Evolutionary conservation across 495 filamentous ascomycete species (phyloP), one percentile per base, ranked within the genome.

Genomic region (Aspergillus nidulans): DNA sequence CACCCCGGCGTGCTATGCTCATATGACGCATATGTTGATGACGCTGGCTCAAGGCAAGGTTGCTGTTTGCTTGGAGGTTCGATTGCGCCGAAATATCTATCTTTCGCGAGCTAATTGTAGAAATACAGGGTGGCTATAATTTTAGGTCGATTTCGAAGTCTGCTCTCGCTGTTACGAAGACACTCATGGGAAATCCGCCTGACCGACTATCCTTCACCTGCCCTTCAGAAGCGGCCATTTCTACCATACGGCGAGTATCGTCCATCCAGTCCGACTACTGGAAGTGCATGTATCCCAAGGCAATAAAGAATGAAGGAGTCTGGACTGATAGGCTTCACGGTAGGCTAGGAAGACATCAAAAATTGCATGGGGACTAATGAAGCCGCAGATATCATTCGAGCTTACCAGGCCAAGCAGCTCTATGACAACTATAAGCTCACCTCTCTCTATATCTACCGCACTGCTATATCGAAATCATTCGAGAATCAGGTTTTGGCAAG

Each of bases 21-120:
- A 97, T 63, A 97, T 99, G 94, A 97, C 95, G 8, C 89, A 96
- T 63, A 96, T 97, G 92, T 80, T 99, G 16, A 97, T 97, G 91
- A 86, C 87, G 12, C 81, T 99, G n/a, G 92, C 94, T 2, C 77
- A 85, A 41, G 94, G 94, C 34, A 96, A 94, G 66, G 77, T 97
- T 42, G 89, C 89, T 9, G 90, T 95, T 21, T 96, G 92, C 64
- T 75, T 98, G 13, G 94, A 95, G 74, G 81, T 83, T 56, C 20
- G 64, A 21, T n/a, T 28, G 7, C 52, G 15, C 18, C n/a, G n/a
- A 7, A n/a, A 39, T 40, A 19, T 13, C 15, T 25, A 30, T 18
- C 23, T 13, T n/a, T 3, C 5, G 15, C 34, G 12, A 23, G 42
- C 30, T 10, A 28, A 40, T 18, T 49, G 20, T 39, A 19, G 3